Conservation (phyloP, 2,329 filamentous ascomycete genomes). For the Pseudogymnoascus sp. region DNA sequence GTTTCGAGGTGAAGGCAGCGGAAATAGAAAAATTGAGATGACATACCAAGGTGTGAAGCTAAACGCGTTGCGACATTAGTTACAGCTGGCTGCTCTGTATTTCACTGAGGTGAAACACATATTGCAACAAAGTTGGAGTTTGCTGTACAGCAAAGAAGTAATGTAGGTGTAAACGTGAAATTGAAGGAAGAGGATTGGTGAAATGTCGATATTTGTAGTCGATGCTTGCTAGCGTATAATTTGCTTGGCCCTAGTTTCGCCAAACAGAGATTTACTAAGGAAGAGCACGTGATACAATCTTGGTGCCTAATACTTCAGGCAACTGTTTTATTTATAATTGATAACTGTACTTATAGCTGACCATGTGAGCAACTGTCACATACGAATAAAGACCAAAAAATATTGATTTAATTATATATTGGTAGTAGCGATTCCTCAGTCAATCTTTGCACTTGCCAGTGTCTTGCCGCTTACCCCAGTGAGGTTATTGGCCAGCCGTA, state of each 20-base stretch:
- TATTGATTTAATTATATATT: too few relatives aligned
- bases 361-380: background rate
- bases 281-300: background rate
- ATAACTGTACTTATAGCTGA: background rate
- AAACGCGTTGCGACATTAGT: background rate
- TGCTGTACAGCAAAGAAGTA: background rate
- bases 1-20: background rate
- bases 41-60: background rate
- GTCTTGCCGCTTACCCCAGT: slow-evolving; percentile 57
- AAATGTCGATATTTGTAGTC: slow-evolving; percentile 7
- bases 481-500: slow-evolving; percentile 75
- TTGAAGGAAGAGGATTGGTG: slow-evolving; percentile 5
- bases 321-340: background rate
- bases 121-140: background rate
- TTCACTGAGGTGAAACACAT: background rate
- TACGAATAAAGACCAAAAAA: background rate
- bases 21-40: background rate
- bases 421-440: slow-evolving; percentile 28
- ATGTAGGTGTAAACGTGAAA: background rate
- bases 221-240: slow-evolving; percentile 5
- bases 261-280: slow-evolving; percentile 1
- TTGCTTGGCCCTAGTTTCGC: background rate
- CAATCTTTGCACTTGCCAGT: slow-evolving; percentile 66
- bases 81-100: background rate
- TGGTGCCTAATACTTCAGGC: background rate